Conservation (phyloP, 2,329 filamentous ascomycete genomes). For the Cadophora gregata region DNA sequence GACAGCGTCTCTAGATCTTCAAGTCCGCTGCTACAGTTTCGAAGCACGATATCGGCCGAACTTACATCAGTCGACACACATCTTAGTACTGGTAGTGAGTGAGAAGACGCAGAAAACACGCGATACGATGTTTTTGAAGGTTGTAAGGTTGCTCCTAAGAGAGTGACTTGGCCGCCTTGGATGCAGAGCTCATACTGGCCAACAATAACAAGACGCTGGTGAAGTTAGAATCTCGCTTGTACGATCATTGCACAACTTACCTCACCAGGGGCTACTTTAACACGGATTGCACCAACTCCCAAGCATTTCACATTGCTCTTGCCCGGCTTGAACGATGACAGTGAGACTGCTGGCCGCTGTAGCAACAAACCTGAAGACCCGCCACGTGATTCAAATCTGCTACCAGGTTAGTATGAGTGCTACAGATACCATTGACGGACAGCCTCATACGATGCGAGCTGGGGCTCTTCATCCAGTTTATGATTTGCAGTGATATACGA, state of each 20-base stretch:
- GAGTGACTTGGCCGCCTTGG: conserved; percentile 63
- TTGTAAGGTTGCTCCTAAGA: conserved; percentile 68
- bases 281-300: conserved; percentile 48
- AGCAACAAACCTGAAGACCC: conserved; percentile 34
- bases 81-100: conserved; percentile 71
- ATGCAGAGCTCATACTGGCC: conserved; percentile 73
- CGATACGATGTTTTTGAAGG: conserved; percentile 55
- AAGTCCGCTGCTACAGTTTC: conserved; percentile 56
- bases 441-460: conserved; percentile 28
- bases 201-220: conserved; percentile 65
- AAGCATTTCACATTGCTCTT: conserved; percentile 52
- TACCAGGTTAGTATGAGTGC: conserved; percentile 38
- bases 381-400: conserved; percentile 37
- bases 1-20: conserved; percentile 64
- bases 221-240: conserved; percentile 25
- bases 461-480: conserved; percentile 18
- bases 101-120: conserved; percentile 71
- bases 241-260: conserved; percentile 44
- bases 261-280: conserved; percentile 57
- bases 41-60: conserved; percentile 61
- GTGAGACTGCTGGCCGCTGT: conserved; percentile 48
- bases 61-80: conserved; percentile 53
- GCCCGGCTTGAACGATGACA: conserved; percentile 51
- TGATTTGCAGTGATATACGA: neutral
- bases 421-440: neutral